Percentiles rank a stretch among this genome's conserved stretches.
Evolutionary conservation across 2,329 filamentous ascomycete species (phyloP).

Genomic region (Dactylellina cionopaga): DNA sequence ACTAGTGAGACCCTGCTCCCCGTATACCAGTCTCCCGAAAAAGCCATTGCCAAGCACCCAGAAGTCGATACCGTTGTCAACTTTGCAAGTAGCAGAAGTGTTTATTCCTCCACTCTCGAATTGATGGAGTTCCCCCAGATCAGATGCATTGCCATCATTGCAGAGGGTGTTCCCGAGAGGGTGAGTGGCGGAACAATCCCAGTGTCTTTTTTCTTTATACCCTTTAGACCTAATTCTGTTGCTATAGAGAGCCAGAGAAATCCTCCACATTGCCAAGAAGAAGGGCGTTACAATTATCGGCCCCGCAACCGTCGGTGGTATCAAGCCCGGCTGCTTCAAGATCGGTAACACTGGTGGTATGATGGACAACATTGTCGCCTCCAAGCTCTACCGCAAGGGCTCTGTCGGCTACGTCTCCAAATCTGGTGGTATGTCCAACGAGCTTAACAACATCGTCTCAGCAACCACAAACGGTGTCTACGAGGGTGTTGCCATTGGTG

Average conservation of each 20-base stretch:
- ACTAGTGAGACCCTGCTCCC: conserved; percentile 98
- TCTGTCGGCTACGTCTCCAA: conserved; percentile 99
- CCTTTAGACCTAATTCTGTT: background rate
- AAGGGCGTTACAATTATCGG: conserved; percentile 99
- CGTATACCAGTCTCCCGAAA: conserved; percentile 92
- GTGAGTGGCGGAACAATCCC: conserved; percentile 67
- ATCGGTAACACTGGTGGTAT: conserved; percentile 99
- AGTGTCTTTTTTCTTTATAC: background rate
- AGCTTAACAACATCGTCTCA: conserved; percentile 99
- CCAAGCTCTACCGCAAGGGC: conserved; percentile 99
- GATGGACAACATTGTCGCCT: conserved; percentile 99
- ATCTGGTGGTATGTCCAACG: conserved; percentile 99
- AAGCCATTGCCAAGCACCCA: conserved; percentile 94
- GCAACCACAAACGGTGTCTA: conserved; percentile 97
- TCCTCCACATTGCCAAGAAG: conserved; percentile 94
- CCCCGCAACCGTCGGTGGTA: conserved; percentile 96
- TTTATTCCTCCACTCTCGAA: conserved; percentile 98
- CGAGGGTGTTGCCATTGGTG: conserved; percentile 98
- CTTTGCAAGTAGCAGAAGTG: conserved; percentile 98
- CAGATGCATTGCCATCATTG: conserved; percentile 99
- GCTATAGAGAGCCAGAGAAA: conserved; percentile 83
- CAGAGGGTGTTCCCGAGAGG: conserved; percentile 97
- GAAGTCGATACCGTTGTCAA: conserved; percentile 99
- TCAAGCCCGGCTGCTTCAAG: conserved; percentile 99
- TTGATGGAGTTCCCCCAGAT: conserved; percentile 97